phyloP scores from a whole-genome alignment of 1,284 basidiomycete species.

The Pyrrhoderma noxium region DNA sequence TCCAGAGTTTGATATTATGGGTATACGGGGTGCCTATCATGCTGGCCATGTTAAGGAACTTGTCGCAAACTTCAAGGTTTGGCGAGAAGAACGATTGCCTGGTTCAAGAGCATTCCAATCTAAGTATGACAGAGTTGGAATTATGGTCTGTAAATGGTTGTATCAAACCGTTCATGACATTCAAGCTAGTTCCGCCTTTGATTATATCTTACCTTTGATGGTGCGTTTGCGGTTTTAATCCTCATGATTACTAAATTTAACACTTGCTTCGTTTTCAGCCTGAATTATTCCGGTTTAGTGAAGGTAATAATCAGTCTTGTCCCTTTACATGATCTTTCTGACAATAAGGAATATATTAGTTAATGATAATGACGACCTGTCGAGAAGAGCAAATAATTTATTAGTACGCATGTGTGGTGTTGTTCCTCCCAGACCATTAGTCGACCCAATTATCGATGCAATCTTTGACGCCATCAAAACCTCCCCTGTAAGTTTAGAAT shows the following conservation, averaged over 20 bases:
- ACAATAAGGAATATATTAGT: slow-evolving; percentile 31
- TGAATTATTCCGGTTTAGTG: slow-evolving; percentile 65
- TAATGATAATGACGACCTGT: slow-evolving; percentile 65
- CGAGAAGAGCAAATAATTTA: slow-evolving; percentile 47
- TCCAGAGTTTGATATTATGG: slow-evolving; percentile 66
- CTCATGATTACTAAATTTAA: background rate
- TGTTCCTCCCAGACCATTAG: slow-evolving; percentile 49
- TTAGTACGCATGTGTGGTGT: slow-evolving; percentile 72
- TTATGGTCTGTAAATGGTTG: slow-evolving; percentile 70
- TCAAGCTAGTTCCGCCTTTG: slow-evolving; percentile 68
- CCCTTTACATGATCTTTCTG: background rate
- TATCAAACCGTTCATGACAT: slow-evolving; percentile 67
- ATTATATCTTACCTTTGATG: slow-evolving; percentile 76
- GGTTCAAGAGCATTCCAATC: slow-evolving; percentile 76
- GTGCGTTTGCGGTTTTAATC: slow-evolving; percentile 33
- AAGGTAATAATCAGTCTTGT: slow-evolving; percentile 34
- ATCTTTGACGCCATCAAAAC: slow-evolving; percentile 61
- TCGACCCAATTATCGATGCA: slow-evolving; percentile 51
- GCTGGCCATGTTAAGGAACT: slow-evolving; percentile 50
- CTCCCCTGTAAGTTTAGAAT: slow-evolving; percentile 44
- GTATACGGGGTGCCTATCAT: slow-evolving; percentile 64
- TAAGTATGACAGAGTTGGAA: slow-evolving; percentile 70
- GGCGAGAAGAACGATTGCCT: slow-evolving; percentile 62
- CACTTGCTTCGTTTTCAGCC: slow-evolving; percentile 35
- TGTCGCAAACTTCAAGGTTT: slow-evolving; percentile 54